These are phyloP conservation scores for Xylariaceae sp. DNA, from an alignment of 2,329 filamentous ascomycete species.

Conservation along the genomic window DNA sequence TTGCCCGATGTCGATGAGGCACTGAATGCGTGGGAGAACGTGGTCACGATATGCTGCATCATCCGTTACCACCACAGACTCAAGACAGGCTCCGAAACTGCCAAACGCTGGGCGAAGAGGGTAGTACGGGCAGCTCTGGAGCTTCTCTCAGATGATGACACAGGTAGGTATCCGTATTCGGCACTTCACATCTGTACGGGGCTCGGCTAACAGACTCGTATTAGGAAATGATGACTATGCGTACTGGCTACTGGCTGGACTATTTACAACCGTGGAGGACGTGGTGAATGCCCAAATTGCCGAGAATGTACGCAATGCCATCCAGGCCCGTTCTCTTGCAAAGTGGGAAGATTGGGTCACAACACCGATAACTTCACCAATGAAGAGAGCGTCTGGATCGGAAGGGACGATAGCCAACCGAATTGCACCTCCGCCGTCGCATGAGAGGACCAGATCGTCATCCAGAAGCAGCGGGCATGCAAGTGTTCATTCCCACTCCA, in stretches of 20 bases:
- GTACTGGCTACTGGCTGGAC: constrained; percentile 21
- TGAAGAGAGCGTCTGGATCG: neutral
- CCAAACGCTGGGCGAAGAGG: constrained; percentile 17
- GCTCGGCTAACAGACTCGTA: neutral
- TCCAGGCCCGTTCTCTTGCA: constrained; percentile 17
- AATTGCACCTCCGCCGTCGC: neutral
- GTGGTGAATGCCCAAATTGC: constrained; percentile 18
- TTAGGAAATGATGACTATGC: constrained; percentile 26
- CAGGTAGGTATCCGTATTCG: constrained; percentile 14
- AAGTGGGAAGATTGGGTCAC: constrained; percentile 25
- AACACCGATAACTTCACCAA: constrained; percentile 12
- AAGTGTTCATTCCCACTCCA: neutral
- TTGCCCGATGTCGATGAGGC: constrained; percentile 21
- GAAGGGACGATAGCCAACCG: constrained; percentile 5
- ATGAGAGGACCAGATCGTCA: neutral
- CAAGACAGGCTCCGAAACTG: constrained; percentile 14
- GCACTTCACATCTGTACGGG: no score
- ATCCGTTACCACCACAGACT: constrained; percentile 27
- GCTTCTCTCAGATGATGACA: constrained; percentile 27
- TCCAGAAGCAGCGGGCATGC: neutral
- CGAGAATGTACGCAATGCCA: constrained; percentile 24
- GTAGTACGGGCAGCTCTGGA: constrained; percentile 25
- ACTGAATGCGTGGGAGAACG: constrained; percentile 18
- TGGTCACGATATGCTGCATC: constrained; percentile 21
- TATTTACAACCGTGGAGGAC: constrained; percentile 23